These are phyloP conservation scores for Ganoderma meredithae DNA, from an alignment of 1,284 basidiomycete genomes.

Conservation along the genomic window DNA sequence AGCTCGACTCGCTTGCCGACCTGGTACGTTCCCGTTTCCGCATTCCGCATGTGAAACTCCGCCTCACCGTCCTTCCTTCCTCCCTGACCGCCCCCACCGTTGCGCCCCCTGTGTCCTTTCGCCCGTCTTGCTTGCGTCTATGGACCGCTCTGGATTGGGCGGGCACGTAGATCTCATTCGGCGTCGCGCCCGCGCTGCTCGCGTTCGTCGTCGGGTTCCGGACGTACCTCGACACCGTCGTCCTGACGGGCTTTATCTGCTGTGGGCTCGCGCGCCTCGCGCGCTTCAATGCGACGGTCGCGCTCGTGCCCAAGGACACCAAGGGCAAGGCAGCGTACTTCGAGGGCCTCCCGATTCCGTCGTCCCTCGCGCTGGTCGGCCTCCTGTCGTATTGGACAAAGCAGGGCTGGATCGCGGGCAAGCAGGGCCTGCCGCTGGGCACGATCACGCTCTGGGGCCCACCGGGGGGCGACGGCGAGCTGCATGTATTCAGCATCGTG, in stretches of 20 bases:
- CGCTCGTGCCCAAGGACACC: conserved; percentile 89
- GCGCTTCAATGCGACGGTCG: conserved; percentile 98
- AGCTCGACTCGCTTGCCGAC: conserved; percentile 97
- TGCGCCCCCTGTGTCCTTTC: not conserved
- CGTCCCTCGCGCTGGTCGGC: conserved; percentile 84
- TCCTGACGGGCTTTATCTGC: conserved; percentile 92
- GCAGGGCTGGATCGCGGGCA: conserved; percentile 84
- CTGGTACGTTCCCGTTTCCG: conserved; percentile 61
- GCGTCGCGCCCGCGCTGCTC: conserved; percentile 93
- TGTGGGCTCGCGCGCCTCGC: conserved; percentile 96
- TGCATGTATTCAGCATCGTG: conserved; percentile 79
- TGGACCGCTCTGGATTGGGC: not conserved
- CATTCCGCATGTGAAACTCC: conserved; percentile 17
- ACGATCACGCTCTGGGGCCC: conserved; percentile 76
- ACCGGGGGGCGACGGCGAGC: conserved; percentile 76
- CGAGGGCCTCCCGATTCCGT: conserved; percentile 97
- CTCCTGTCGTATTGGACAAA: conserved; percentile 86
- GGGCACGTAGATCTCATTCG: conserved; percentile 85
- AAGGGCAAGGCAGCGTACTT: conserved; percentile 94
- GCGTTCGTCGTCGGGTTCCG: conserved; percentile 93
- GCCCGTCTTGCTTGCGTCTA: not conserved
- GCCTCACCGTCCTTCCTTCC: conserved; percentile 15
- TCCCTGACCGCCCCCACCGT: conserved; percentile 19
- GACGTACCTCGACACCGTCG: conserved; percentile 88
- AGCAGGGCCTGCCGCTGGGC: conserved; percentile 80